These are phyloP conservation scores for Colletotrichum limetticola DNA, from an alignment of 2,329 filamentous ascomycete genomes.

Conservation along the genomic window DNA sequence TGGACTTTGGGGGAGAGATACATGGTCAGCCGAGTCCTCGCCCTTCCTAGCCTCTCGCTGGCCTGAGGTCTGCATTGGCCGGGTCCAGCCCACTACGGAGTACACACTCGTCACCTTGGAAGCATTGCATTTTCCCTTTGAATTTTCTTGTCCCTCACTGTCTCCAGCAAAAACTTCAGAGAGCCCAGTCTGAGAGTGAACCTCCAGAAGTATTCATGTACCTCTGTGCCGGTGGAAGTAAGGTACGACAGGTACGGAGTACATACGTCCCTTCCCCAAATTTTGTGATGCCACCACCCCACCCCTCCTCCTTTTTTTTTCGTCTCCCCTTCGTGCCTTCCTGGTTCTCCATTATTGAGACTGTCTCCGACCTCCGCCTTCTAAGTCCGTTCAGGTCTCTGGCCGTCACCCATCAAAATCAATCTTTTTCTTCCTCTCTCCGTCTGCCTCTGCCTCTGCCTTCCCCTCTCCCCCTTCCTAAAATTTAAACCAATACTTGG, in stretches of 20 bases:
- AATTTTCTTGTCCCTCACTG: background rate
- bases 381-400: background rate
- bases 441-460: background rate
- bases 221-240: too few species aligned
- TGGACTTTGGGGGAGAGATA: background rate
- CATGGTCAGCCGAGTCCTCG: background rate
- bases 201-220: background rate
- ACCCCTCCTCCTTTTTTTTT: background rate
- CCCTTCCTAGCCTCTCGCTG: background rate
- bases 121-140: background rate
- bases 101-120: slow-evolving; percentile 2
- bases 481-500: slow-evolving; percentile 17
- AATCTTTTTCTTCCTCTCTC: background rate
- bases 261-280: slow-evolving; percentile 5
- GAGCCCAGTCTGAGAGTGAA: background rate
- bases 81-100: background rate
- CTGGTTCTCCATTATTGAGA: too few species aligned
- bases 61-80: slow-evolving; percentile 1
- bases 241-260: background rate
- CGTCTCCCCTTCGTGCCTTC: background rate
- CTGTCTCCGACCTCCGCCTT: background rate
- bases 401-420: background rate
- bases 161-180: background rate
- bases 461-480: background rate
- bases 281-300: slow-evolving; percentile 29